Percentiles rank a stretch among this genome's conserved stretches.
Evolutionary conservation across 1,284 basidiomycete genomes (phyloP).

Genomic region (Sanghuangporus weigelae): DNA sequence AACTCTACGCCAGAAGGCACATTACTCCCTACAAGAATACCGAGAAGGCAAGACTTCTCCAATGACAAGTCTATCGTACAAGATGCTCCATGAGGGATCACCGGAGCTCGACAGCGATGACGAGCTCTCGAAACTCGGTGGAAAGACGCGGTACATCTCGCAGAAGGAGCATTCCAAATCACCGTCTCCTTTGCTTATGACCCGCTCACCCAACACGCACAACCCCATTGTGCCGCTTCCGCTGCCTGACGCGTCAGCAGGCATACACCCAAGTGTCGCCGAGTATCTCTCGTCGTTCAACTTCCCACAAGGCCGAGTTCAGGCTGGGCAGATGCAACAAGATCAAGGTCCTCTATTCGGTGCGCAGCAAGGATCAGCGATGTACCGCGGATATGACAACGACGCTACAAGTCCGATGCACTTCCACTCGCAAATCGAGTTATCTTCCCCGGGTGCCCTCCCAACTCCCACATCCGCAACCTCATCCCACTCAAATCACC

Average conservation of each 20-base stretch:
- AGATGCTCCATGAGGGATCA: constrained; percentile 37
- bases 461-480: constrained; percentile 19
- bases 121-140: constrained; percentile 65
- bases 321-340: background rate
- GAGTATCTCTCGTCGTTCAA: constrained; percentile 65
- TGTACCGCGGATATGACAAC: background rate
- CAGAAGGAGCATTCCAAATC: constrained; percentile 48
- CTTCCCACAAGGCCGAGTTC: constrained; percentile 15
- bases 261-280: constrained; percentile 53
- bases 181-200: constrained; percentile 45
- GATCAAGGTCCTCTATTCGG: background rate
- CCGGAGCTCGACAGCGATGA: constrained; percentile 56
- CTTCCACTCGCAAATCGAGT: constrained; percentile 9
- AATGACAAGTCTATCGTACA: constrained; percentile 31
- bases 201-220: constrained; percentile 60
- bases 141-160: constrained; percentile 63
- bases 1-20: constrained; percentile 56
- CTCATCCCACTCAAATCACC: constrained; percentile 14
- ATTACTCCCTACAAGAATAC: constrained; percentile 56
- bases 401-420: constrained; percentile 5
- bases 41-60: constrained; percentile 52
- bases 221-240: constrained; percentile 57
- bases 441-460: constrained; percentile 25
- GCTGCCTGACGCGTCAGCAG: constrained; percentile 33
- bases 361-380: background rate